A percentile compares a stretch with the other conserved stretches of the same genome.
Evolutionary conservation across 441 rosid species (phyloP).

Genomic region (Monsonia emarginata): DNA sequence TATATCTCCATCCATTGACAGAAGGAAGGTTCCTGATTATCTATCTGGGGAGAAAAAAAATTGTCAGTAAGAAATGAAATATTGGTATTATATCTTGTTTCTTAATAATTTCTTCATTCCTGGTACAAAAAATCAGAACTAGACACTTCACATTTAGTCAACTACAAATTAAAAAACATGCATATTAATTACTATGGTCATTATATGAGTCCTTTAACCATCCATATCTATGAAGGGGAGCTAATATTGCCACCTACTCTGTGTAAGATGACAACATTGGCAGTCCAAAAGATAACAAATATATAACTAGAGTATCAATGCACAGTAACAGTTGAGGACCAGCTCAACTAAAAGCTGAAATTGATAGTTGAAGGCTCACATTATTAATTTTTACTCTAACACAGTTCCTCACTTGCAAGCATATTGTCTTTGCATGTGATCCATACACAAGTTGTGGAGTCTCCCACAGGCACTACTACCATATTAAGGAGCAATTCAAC

Average conservation of each 20-base stretch:
- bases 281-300: background rate
- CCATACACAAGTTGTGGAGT: too few relatives aligned
- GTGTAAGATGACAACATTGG: background rate
- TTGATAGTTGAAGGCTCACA: too few relatives aligned
- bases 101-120: background rate
- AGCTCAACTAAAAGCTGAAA: too few relatives aligned
- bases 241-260: background rate
- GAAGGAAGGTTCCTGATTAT: background rate
- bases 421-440: too few relatives aligned
- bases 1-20: background rate
- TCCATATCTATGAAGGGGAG: background rate
- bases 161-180: background rate
- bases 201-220: background rate
- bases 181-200: too few relatives aligned
- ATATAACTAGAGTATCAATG: too few relatives aligned
- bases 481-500: background rate
- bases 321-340: too few relatives aligned
- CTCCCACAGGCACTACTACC: background rate
- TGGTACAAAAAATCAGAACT: background rate
- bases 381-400: background rate
- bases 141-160: background rate
- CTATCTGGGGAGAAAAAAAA: background rate
- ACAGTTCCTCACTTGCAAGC: background rate
- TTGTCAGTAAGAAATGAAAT: background rate
- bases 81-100: background rate